phyloP scores from a whole-genome alignment of 805 yeast species.

The Tetrapisispora fleetii region DNA sequence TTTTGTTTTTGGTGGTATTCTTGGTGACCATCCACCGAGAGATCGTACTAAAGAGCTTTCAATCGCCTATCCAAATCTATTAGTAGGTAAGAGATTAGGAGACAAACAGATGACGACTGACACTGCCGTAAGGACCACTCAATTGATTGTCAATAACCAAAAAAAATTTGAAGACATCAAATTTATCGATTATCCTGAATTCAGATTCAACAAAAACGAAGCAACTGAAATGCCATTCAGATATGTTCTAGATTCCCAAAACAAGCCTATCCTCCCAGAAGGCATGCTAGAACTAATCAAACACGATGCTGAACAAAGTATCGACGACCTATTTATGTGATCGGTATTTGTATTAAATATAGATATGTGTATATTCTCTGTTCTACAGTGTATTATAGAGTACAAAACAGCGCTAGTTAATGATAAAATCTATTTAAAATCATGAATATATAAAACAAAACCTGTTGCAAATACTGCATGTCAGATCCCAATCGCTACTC shows the following conservation, averaged over 20 bases:
- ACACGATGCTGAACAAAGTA: constrained; percentile 72
- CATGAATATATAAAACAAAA: not conserved
- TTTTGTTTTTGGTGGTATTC: constrained; percentile 92
- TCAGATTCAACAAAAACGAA: constrained; percentile 77
- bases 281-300: constrained; percentile 87
- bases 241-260: constrained; percentile 54
- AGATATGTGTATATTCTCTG: not conserved
- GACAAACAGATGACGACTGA: constrained; percentile 93
- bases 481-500: not conserved
- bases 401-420: not conserved
- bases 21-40: constrained; percentile 86
- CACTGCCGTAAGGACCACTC: constrained; percentile 90
- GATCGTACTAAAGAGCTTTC: constrained; percentile 90
- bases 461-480: not conserved
- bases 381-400: not conserved
- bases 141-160: constrained; percentile 55
- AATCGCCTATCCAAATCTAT: constrained; percentile 52
- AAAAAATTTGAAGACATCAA: constrained; percentile 58
- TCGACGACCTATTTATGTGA: constrained; percentile 47
- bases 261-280: constrained; percentile 75
- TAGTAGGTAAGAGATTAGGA: constrained; percentile 81
- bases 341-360: no score
- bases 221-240: constrained; percentile 98
- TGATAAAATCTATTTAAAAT: no score
- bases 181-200: constrained; percentile 90